Base-by-base conservation (phyloP, 306 rosid genomes). In the Trifolium repens region DNA sequence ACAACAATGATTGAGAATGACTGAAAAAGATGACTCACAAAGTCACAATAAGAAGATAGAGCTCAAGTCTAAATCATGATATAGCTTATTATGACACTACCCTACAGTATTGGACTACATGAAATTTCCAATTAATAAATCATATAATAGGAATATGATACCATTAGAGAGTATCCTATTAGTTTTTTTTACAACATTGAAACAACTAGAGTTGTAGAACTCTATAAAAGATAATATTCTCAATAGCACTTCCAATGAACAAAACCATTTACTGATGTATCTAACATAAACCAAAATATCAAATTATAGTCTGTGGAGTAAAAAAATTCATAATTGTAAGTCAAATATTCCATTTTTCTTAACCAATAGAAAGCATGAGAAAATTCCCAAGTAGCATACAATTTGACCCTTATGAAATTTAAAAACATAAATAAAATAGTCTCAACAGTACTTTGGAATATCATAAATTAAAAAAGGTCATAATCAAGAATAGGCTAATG, bases 251-350 rank as follows among this genome's bases (percentile, higher is more conserved):
- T 34, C 71, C 47, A 67, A 54, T 43, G 64, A 62, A 67, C 32
- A 59, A 44, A 58, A 42, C 57, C 54, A 57, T 15, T 9, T 50
- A 42, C 11, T 22, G 5, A 72, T 67, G 32, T 8, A 49, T 8
- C 19, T 15, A 5, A 16, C 16, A 39, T 13, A 60, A 44, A 71
- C 61, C 47, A 40, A 24, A 81, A 50, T 64, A 55, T 37, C 30
- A 76, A 79, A 61, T 76, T 63, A 58, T 72, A 67, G 52, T 47
- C 67, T 22, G 60, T 32, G 74, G 32, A 61, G 50, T 65, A 42
- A 73, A 32, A 32, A 82, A 78, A 32, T 12, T 73, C 74, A 62
- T 78, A 62, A 34, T 44, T 62, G 35, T n/a, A 42, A 50, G 70
- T 57, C 83, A 75, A 69, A 15, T 32, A 30, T 62, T 68, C 50